phyloP scores from a whole-genome alignment of 495 filamentous ascomycete genomes.

The Aspergillus mulundensis region DNA sequence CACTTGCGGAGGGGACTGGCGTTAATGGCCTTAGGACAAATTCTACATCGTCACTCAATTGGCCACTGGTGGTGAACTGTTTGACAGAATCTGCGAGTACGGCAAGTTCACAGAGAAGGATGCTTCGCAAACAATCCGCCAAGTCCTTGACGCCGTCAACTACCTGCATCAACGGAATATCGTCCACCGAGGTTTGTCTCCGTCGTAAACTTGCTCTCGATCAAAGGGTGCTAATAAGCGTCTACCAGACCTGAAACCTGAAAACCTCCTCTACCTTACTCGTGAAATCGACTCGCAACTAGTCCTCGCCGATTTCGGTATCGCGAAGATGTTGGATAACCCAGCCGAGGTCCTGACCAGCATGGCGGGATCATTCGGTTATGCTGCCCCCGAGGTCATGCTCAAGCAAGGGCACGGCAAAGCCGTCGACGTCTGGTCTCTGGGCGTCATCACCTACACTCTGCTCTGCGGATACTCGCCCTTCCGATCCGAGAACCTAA shows the following conservation, averaged over 20 bases:
- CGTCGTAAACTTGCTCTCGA: background rate
- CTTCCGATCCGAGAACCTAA: constrained; percentile 90
- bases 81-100: constrained; percentile 97
- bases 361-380: constrained; percentile 98
- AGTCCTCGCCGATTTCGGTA: constrained; percentile 96
- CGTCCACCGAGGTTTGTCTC: constrained; percentile 78
- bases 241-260: constrained; percentile 84
- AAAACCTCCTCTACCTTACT: constrained; percentile 94
- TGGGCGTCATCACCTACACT: constrained; percentile 98
- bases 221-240: background rate
- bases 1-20: background rate
- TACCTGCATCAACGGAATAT: constrained; percentile 95
- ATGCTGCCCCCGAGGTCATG: constrained; percentile 98
- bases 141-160: constrained; percentile 91
- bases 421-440: constrained; percentile 99
- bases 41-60: constrained; percentile 99
- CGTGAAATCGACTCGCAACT: constrained; percentile 71
- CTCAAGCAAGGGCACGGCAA: constrained; percentile 96
- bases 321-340: constrained; percentile 94
- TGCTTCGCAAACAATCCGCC: constrained; percentile 90
- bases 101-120: constrained; percentile 99
- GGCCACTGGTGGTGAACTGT: constrained; percentile 93
- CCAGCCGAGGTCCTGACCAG: constrained; percentile 90
- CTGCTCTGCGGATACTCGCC: constrained; percentile 98
- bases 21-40: constrained; percentile 69